Base-by-base conservation (phyloP, 768 basidiomycete species). In the Suillus occidentalis region DNA sequence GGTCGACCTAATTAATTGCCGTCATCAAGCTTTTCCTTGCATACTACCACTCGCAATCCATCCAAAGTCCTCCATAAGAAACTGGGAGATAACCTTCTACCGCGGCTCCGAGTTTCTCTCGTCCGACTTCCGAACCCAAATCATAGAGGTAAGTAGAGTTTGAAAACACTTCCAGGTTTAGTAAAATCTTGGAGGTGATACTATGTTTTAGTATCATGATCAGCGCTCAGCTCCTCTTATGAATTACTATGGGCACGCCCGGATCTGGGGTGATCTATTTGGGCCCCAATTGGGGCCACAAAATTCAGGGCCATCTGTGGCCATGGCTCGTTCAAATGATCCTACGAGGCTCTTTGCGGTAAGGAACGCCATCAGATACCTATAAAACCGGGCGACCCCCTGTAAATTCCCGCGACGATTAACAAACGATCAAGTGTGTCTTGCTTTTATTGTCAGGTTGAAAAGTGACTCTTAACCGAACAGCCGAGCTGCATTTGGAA, bases 1-100 rank as follows among this genome's bases (percentile, higher is more conserved):
- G 52, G 61, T 37, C 37, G 18, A 14, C 62, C 57, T 40, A 62
- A 59, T 63, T 36, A 59, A 59, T 59, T 61, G 56, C 62, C 58
- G 62, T 60, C 22, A 45, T n/a, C n/a, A 45, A 45, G n/a, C 10
- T 45, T 20, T 43, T 8, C 8, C 8, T 43, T 9, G 43, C 31
- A 31, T 3, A 31, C 31, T 31, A 36, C 34, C 34, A 36, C 34
- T 36, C 34, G 8, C 34, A 36, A 36, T 36, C 34, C 34, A 36
- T 36, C 34, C 34, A 36, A 28, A 42, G 14, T 25, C 22, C 14
- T 39, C 22, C 14, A 25, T 57, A 57, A 57, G n/a, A n/a, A 57
- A 58, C 22, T 39, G 14, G 39, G 25, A 59, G 57, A 59, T 40
- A 52, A 28, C 14, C 37, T 39, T 25, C 56, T 13, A 22, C 56